phyloP scores from a whole-genome alignment of 2,329 filamentous ascomycete genomes.

The Drechslerella dactyloides region DNA sequence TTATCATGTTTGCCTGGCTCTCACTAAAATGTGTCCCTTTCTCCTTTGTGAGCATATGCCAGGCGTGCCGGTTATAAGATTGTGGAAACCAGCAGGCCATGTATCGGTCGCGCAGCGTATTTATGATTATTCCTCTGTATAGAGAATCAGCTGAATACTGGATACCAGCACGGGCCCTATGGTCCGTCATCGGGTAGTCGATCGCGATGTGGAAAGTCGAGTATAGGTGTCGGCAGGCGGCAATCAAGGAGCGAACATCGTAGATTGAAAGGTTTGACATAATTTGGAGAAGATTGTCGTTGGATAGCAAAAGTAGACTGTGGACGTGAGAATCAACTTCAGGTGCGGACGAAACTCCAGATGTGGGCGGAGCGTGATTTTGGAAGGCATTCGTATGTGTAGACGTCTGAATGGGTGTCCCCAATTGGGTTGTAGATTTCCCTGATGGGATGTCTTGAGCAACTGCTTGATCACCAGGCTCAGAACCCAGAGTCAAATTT shows the following conservation, averaged over 20 bases:
- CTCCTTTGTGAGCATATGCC: conserved; percentile 3
- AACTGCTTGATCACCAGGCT: no score
- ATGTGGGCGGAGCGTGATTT: no score
- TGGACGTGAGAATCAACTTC: not conserved
- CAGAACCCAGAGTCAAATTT: no score
- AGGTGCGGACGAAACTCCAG: no score
- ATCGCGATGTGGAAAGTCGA: not conserved
- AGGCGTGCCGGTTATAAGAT: not conserved
- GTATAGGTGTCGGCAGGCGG: not conserved
- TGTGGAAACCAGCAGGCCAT: not conserved
- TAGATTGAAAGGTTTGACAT: not conserved
- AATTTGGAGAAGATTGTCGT: not conserved
- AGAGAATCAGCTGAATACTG: not conserved
- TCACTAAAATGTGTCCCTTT: not conserved
- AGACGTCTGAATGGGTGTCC: no score
- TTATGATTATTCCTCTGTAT: not conserved
- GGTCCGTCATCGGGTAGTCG: not conserved
- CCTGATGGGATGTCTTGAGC: no score
- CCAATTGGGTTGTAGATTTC: no score
- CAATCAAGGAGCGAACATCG: not conserved
- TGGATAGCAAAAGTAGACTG: not conserved
- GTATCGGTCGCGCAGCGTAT: not conserved
- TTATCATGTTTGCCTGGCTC: not conserved
- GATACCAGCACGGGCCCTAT: no score
- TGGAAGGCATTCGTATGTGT: no score